Percentiles rank a stretch among this genome's conserved stretches.
phyloP scores from a whole-genome alignment of 2,329 filamentous ascomycete species.

The Cytospora mali region DNA sequence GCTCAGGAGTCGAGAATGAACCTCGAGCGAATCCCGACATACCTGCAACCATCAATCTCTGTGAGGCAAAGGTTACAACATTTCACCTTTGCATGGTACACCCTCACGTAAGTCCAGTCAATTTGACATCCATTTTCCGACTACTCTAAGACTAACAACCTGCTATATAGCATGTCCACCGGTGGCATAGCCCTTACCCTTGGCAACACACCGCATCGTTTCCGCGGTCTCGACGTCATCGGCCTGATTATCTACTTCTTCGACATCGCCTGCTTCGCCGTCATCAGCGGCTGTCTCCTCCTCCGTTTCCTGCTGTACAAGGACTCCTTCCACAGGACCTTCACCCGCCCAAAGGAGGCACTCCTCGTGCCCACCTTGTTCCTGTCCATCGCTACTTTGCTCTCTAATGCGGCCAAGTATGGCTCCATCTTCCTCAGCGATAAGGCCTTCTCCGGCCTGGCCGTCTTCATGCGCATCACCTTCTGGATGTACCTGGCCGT shows the following conservation, averaged over 20 bases:
- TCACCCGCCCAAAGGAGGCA: slow-evolving; percentile 54
- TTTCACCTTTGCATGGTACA: slow-evolving; percentile 42
- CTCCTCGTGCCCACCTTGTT: slow-evolving; percentile 66
- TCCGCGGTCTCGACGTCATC: slow-evolving; percentile 52
- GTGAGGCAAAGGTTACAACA: slow-evolving; percentile 36
- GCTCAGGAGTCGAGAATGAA: slow-evolving; percentile 6
- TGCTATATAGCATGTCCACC: slow-evolving; percentile 35
- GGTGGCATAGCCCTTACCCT: slow-evolving; percentile 36
- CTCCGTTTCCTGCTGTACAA: slow-evolving; percentile 49
- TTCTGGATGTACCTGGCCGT: slow-evolving; percentile 65
- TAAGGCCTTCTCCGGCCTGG: slow-evolving; percentile 50
- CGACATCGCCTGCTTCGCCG: slow-evolving; percentile 50
- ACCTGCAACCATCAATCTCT: slow-evolving; percentile 36
- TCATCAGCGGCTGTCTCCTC: slow-evolving; percentile 34
- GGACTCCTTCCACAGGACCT: slow-evolving; percentile 46
- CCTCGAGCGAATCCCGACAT: slow-evolving; percentile 36
- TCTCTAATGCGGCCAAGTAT: slow-evolving; percentile 54
- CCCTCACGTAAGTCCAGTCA: slow-evolving; percentile 35
- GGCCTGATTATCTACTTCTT: slow-evolving; percentile 54
- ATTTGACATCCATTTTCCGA: no score
- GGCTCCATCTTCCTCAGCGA: slow-evolving; percentile 46
- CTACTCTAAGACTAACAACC: slow-evolving; percentile 3
- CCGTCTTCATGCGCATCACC: slow-evolving; percentile 53
- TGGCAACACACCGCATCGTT: slow-evolving; percentile 39
- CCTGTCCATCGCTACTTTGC: slow-evolving; percentile 62